phyloP scores from a whole-genome alignment of 1,284 basidiomycete species.

The Fomitopsis schrenkii region DNA sequence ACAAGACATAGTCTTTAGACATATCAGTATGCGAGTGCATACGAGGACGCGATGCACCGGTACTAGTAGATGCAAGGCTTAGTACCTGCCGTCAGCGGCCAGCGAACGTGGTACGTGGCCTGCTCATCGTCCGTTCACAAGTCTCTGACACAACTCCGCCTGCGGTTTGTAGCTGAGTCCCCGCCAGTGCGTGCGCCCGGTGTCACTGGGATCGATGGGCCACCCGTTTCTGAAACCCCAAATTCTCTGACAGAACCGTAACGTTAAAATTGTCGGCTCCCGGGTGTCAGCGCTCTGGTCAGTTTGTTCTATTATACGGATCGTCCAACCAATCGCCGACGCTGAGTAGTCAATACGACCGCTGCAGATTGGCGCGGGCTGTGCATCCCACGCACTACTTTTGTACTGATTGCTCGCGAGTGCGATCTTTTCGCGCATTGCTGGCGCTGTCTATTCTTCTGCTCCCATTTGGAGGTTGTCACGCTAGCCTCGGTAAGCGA shows the following conservation, averaged over 20 bases:
- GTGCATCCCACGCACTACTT: not conserved
- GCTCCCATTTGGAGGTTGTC: not conserved
- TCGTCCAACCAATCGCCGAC: not conserved
- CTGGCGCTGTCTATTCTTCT: not conserved
- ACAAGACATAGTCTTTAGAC: too few relatives aligned
- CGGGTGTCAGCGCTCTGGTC: not conserved
- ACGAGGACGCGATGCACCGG: too few relatives aligned
- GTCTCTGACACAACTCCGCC: too few relatives aligned
- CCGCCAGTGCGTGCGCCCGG: too few relatives aligned
- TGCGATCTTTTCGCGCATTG: constrained; percentile 1
- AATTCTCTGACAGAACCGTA: not conserved
- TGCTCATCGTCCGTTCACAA: too few relatives aligned
- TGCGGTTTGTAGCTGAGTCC: too few relatives aligned
- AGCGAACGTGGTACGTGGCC: too few relatives aligned
- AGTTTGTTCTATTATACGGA: not conserved
- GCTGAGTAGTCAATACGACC: not conserved
- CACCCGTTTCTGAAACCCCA: not conserved
- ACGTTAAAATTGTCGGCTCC: not conserved
- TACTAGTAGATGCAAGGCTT: too few relatives aligned
- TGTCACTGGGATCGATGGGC: too few relatives aligned
- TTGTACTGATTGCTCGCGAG: not conserved
- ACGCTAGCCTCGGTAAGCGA: not conserved
- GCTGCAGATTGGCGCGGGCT: not conserved
- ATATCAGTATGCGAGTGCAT: too few relatives aligned
- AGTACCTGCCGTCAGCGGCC: too few relatives aligned